These are phyloP conservation scores for Celoporthe dispersa DNA, from an alignment of 2,329 filamentous ascomycete species.

Conservation along the genomic window DNA sequence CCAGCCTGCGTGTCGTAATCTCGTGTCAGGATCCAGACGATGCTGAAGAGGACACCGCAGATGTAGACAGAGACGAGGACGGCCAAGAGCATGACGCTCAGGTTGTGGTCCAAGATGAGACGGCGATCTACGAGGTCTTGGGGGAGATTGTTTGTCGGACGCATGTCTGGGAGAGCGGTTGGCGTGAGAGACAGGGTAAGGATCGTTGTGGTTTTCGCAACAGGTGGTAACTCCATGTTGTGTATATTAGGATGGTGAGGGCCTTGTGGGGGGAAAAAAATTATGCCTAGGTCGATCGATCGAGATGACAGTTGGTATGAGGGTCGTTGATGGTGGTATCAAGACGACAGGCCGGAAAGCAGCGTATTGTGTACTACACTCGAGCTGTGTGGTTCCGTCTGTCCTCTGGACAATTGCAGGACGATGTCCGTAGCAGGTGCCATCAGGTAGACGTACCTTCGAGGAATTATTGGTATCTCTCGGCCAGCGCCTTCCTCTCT, in stretches of 20 bases:
- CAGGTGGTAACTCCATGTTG: background rate
- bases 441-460: conserved; percentile 10
- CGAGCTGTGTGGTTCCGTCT: background rate
- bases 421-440: background rate
- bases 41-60: conserved; percentile 1
- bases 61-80: conserved; percentile 1
- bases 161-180: background rate
- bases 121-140: background rate
- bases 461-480: too few relatives aligned
- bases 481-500: background rate
- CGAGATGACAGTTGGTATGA: background rate
- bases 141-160: background rate
- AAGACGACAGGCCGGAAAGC: background rate
- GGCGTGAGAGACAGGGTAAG: background rate
- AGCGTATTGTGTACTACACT: background rate
- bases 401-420: background rate
- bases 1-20: background rate
- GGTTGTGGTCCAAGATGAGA: background rate
- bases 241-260: background rate
- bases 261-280: background rate
- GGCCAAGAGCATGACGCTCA: background rate
- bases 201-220: background rate
- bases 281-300: background rate
- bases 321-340: background rate
- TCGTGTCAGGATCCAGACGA: conserved; percentile 9